phyloP scores from a whole-genome alignment of 2,329 filamentous ascomycete species.

The Laburnicola sp. region DNA sequence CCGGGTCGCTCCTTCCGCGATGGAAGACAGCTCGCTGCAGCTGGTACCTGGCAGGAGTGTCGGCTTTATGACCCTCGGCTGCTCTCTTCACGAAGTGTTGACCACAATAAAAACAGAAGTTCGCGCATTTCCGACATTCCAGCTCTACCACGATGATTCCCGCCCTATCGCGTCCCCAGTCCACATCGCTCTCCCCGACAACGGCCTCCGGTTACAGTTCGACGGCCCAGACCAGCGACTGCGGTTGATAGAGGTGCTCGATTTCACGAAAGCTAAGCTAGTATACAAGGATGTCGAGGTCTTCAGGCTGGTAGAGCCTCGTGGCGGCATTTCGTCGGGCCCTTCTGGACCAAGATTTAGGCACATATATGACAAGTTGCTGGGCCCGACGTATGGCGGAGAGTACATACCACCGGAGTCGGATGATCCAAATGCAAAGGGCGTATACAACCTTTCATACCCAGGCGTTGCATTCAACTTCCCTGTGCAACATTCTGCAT shows the following conservation, averaged over 20 bases:
- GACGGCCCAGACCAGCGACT: conserved; percentile 91
- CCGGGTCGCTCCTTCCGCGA: conserved; percentile 11
- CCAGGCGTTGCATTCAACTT: conserved; percentile 94
- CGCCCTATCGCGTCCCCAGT: conserved; percentile 76
- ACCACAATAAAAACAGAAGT: conserved; percentile 87
- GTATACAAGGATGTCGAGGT: conserved; percentile 82
- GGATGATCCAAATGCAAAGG: conserved; percentile 57
- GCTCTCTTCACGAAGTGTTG: conserved; percentile 86
- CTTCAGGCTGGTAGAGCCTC: conserved; percentile 60
- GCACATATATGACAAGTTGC: conserved; percentile 89
- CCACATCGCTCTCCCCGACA: conserved; percentile 74
- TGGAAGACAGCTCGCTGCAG: conserved; percentile 41
- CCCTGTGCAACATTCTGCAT: conserved; percentile 71
- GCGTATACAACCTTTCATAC: conserved; percentile 89
- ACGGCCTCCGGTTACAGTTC: conserved; percentile 87
- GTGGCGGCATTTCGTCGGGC: conserved; percentile 27
- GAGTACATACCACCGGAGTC: conserved; percentile 76
- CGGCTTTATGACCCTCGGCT: conserved; percentile 70
- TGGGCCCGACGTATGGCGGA: conserved; percentile 90
- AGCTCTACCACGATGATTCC: conserved; percentile 77
- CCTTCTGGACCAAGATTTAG: conserved; percentile 73
- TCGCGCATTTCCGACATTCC: conserved; percentile 77
- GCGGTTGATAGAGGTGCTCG: conserved; percentile 84
- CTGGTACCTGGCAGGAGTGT: conserved; percentile 29
- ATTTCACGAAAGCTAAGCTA: conserved; percentile 86